Percentiles rank a stretch among this genome's conserved stretches.
These are phyloP conservation scores for Penicillium diatomitis DNA, from an alignment of 495 filamentous ascomycete species.

Conservation along the genomic window DNA sequence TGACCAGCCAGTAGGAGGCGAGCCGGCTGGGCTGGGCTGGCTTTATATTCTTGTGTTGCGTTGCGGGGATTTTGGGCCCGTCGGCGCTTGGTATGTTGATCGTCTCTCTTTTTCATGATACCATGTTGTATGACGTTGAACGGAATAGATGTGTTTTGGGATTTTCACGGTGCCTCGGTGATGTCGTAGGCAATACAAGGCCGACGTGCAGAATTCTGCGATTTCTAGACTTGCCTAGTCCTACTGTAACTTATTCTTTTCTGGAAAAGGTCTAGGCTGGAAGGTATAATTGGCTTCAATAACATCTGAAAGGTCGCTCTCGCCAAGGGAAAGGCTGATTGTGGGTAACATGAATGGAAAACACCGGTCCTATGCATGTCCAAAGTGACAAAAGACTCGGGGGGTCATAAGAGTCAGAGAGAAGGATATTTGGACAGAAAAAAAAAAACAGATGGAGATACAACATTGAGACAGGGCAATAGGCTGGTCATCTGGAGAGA, in stretches of 20 bases:
- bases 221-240: no score
- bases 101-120: slow-evolving; percentile 7
- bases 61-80: no score
- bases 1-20: slow-evolving; percentile 3
- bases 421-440: background rate
- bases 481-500: no score
- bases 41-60: background rate
- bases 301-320: slow-evolving; percentile 26
- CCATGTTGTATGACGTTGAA: slow-evolving; percentile 7
- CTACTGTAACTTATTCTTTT: no score
- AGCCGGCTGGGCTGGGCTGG: background rate
- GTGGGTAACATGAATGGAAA: slow-evolving; percentile 23
- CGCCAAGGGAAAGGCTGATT: slow-evolving; percentile 22
- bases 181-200: no score
- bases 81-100: no score
- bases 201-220: no score
- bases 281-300: slow-evolving; percentile 4
- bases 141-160: background rate
- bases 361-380: slow-evolving; percentile 42
- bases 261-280: no score
- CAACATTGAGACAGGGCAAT: no score
- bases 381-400: slow-evolving; percentile 23
- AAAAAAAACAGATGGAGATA: no score
- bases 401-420: slow-evolving; percentile 25
- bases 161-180: no score